These are phyloP conservation scores for Eutrema japonicum DNA, from an alignment of 345 rosid species.

Conservation along the genomic window DNA sequence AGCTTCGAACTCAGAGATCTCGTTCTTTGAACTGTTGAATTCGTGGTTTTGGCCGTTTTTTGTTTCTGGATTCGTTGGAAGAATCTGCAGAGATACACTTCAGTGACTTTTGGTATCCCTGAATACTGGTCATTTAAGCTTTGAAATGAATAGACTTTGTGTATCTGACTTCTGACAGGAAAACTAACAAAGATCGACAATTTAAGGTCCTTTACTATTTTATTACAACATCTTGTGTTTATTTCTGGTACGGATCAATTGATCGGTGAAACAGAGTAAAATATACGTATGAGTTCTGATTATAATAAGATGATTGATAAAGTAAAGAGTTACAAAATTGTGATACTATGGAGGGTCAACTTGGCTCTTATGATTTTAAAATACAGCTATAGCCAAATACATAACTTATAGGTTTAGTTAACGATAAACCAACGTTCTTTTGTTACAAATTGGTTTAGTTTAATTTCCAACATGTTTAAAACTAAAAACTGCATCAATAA, in stretches of 20 bases:
- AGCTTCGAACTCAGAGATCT: conserved; percentile 1
- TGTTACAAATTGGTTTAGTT: conserved; percentile 20
- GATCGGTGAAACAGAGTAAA: background rate
- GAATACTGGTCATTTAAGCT: background rate
- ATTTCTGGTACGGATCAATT: background rate
- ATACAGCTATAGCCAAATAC: background rate
- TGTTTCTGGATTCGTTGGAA: background rate
- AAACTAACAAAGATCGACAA: background rate
- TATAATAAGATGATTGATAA: background rate
- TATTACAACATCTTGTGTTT: background rate
- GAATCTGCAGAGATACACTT: background rate
- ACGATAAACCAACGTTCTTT: background rate
- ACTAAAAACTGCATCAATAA: conserved; percentile 25
- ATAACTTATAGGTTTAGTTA: conserved; percentile 27
- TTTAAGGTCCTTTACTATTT: background rate
- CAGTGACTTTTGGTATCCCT: background rate
- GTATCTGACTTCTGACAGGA: background rate
- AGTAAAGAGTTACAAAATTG: background rate
- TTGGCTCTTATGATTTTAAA: conserved; percentile 5
- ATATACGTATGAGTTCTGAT: background rate
- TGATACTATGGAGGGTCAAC: conserved; percentile 16
- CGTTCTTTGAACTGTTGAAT: background rate
- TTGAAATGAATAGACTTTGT: background rate
- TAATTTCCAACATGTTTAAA: conserved; percentile 31
- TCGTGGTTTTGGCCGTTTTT: background rate